Evolutionary conservation across 148 eudicot genomes (phyloP).

Genomic region (Vaccinium vitisidaea): DNA sequence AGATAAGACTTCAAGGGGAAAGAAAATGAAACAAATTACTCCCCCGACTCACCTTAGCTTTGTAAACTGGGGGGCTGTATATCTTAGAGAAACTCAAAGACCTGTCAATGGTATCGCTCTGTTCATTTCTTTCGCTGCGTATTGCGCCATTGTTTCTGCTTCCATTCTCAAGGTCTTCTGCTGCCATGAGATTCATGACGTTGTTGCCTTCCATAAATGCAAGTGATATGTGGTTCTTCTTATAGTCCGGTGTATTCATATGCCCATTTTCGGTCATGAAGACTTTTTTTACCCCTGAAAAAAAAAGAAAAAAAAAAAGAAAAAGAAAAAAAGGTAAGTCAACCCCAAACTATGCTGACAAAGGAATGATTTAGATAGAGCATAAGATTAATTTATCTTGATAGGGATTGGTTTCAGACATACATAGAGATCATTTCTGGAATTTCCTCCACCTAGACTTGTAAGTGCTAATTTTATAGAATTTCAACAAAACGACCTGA

Average conservation of each 20-base stretch:
- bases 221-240: neutral
- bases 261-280: neutral
- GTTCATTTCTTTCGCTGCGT: neutral
- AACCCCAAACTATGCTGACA: neutral
- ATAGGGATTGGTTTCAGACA: too few species aligned
- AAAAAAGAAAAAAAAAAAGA: too few species aligned
- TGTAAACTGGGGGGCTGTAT: neutral
- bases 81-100: neutral
- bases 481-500: too few species aligned
- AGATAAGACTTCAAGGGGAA: neutral
- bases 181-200: neutral
- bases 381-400: neutral
- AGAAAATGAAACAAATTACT: neutral
- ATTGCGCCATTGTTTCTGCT: neutral
- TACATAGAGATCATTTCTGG: too few species aligned
- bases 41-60: constrained; percentile 1
- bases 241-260: neutral
- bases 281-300: neutral
- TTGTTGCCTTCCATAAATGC: neutral
- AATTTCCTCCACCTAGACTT: too few species aligned
- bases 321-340: neutral
- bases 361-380: neutral
- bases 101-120: neutral
- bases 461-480: too few species aligned
- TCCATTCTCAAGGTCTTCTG: neutral